phyloP scores from a whole-genome alignment of 2,329 filamentous ascomycete species.

The Cercospora sojina region DNA sequence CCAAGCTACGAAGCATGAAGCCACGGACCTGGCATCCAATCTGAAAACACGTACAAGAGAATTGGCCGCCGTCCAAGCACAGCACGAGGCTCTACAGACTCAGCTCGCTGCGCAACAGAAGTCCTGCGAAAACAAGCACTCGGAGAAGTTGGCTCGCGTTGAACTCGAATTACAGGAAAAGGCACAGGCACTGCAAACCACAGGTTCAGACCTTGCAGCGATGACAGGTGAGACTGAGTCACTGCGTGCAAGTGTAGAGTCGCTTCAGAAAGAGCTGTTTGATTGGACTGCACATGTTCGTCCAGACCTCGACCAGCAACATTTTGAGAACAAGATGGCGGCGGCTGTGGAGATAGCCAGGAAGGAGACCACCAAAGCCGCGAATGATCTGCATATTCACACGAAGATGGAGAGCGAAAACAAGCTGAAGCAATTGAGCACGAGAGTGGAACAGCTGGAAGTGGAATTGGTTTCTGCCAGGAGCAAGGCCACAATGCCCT shows the following conservation, averaged over 20 bases:
- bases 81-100: background rate
- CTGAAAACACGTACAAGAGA: constrained; percentile 1
- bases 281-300: background rate
- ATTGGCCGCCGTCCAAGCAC: background rate
- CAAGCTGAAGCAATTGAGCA: constrained; percentile 15
- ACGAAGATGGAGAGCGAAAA: constrained; percentile 21
- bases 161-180: constrained; percentile 6
- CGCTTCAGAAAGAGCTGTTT: constrained; percentile 2
- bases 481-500: background rate
- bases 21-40: constrained; percentile 9
- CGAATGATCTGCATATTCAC: constrained; percentile 10
- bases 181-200: background rate
- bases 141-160: background rate
- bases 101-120: background rate
- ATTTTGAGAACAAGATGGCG: background rate
- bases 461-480: constrained; percentile 6
- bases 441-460: constrained; percentile 10
- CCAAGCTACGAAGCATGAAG: constrained; percentile 3
- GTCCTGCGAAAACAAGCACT: background rate
- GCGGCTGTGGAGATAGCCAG: background rate
- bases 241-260: background rate
- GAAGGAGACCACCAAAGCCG: constrained; percentile 13
- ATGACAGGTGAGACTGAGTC: background rate
- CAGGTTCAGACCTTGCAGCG: background rate
- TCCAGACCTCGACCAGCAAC: background rate